Evolutionary conservation across 2,329 filamentous ascomycete species (phyloP).

Genomic region (Colletotrichum falcatum): DNA sequence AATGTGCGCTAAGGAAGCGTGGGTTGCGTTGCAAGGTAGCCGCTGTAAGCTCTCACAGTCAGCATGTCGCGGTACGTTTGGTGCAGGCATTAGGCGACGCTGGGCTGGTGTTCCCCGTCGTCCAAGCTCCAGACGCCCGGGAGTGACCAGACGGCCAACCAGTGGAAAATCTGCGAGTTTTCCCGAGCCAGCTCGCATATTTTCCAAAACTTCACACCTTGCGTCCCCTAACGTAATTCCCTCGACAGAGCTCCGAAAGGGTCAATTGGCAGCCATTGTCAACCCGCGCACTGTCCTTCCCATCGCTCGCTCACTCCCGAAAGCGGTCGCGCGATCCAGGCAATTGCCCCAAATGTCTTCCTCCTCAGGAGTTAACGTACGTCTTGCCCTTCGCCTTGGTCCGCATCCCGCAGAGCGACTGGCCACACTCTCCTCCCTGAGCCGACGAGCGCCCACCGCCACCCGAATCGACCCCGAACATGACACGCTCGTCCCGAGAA

Average conservation of each 20-base stretch:
- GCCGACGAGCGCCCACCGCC: slow-evolving; percentile 33
- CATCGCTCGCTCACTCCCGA: slow-evolving; percentile 51
- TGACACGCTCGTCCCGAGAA: neutral
- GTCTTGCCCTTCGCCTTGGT: slow-evolving; percentile 48
- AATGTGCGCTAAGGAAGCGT: neutral
- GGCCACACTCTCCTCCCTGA: slow-evolving; percentile 27
- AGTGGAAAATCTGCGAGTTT: slow-evolving; percentile 61
- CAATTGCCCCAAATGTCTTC: slow-evolving; percentile 68
- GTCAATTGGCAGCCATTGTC: slow-evolving; percentile 60
- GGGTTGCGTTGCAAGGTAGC: neutral
- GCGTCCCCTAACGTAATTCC: slow-evolving; percentile 53
- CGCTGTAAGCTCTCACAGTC: slow-evolving; percentile 23
- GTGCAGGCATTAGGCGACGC: slow-evolving; percentile 13
- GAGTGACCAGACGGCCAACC: slow-evolving; percentile 35
- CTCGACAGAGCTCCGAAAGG: slow-evolving; percentile 54
- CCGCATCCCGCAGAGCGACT: slow-evolving; percentile 25
- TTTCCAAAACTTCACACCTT: slow-evolving; percentile 55
- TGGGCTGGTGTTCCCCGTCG: slow-evolving; percentile 42
- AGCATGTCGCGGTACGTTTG: slow-evolving; percentile 4
- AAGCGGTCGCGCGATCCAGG: slow-evolving; percentile 58
- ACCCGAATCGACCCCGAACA: slow-evolving; percentile 9
- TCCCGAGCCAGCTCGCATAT: slow-evolving; percentile 53
- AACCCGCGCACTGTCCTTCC: slow-evolving; percentile 50
- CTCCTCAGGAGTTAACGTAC: slow-evolving; percentile 77
- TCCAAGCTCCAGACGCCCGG: slow-evolving; percentile 48